Conservation (phyloP, 176 grass and related monocot species). For the Carex scoparia region DNA sequence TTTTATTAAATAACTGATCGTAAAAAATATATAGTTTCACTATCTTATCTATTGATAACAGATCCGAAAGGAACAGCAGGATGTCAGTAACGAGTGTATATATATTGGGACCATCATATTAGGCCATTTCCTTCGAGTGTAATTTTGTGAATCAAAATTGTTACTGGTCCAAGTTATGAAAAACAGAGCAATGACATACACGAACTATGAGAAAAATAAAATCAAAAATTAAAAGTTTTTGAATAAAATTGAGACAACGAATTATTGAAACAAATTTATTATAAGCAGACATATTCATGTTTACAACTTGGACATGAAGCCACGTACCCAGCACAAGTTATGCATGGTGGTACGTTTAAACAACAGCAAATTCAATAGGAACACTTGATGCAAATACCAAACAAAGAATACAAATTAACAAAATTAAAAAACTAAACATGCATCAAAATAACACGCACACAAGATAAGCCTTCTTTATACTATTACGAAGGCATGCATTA, state of each 20-base stretch:
- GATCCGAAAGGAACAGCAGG: no score
- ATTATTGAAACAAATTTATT: not conserved
- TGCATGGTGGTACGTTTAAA: not conserved
- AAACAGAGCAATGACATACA: not conserved
- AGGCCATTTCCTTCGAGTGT: not conserved
- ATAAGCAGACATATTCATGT: slow-evolving; percentile 3
- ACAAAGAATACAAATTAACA: not conserved
- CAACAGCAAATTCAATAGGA: not conserved
- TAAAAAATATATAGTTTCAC: no score
- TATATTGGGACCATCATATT: not conserved
- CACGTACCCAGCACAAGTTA: not conserved
- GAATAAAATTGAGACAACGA: not conserved
- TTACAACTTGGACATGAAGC: slow-evolving; percentile 3
- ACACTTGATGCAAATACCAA: not conserved
- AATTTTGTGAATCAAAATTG: not conserved
- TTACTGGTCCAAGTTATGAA: not conserved
- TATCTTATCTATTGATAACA: no score
- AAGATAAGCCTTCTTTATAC: not conserved
- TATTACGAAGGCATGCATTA: not conserved
- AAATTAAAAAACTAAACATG: not conserved
- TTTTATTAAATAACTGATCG: no score
- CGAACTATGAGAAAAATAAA: not conserved
- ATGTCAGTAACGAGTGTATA: no score
- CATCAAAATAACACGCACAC: slow-evolving; percentile 10
- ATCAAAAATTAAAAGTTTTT: not conserved